Evolutionary conservation across 805 yeast genomes (phyloP), one percentile per base, ranked within the genome.

Genomic region (Schizosaccharomyces cryophilus): DNA sequence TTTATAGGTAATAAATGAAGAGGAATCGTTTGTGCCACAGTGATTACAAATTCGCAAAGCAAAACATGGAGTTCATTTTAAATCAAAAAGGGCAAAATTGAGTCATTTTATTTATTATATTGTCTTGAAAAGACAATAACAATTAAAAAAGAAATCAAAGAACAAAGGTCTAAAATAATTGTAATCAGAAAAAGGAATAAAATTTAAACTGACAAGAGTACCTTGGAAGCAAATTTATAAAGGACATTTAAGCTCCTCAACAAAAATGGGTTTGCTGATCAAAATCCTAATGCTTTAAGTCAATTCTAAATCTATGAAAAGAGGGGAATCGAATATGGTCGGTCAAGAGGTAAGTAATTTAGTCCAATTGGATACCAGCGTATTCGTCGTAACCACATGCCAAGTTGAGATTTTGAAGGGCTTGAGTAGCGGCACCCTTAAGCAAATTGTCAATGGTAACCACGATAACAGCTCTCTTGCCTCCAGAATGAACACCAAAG

Each of bases 381-480:
- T 85, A 90, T 74, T 93, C 98, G 59, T 85, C 90, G 72, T 87
- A 93, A 29, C 89, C 89, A 75, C 85, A 74, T 5, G 87, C 85
- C 72, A 93, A 77, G 73, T 93, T 93, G 72, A 94, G 85, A 76
- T 93, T 93, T 73, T 93, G 99, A 71, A 93, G 73, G 74, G 97
- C 90, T 54, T 93, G 99, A 19, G 99, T 93, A 58, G 96, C 95
- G 55, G 99, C 99, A 66, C 99, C 99, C 76, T 93, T 93, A 69
- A 93, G 78, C 69, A 93, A 77, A 72, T 93, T 93, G 70, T 93
- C 99, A 67, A 93, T 90, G 4, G 96, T 88, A 26, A 96, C 95
- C 61, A 90, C 93, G 61, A 93, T 77, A 29, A 93, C 97, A 26
- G 88, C 94, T 71, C 99, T 82, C 74, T 87, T 84, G 69, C 85